phyloP scores from a whole-genome alignment of 208 protist genomes.

The Trypanosoma lewisi region DNA sequence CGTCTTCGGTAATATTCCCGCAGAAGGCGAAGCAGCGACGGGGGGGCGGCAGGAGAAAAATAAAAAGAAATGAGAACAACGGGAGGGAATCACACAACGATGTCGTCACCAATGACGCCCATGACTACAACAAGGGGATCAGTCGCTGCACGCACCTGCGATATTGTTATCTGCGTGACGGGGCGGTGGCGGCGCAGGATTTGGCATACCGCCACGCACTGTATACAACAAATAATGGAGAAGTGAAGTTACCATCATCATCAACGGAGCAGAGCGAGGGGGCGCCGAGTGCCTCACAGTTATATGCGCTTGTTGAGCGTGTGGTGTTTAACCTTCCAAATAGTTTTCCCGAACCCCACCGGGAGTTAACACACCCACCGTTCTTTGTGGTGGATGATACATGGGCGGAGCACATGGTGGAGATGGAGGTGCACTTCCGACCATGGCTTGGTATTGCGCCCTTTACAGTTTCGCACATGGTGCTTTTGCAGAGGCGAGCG shows the following conservation, averaged over 20 bases:
- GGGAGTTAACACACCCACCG: conserved; percentile 50
- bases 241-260: not conserved
- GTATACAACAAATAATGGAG: not conserved
- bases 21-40: not conserved
- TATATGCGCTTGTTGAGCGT: conserved; percentile 67
- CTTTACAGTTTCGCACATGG: conserved; percentile 52
- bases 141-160: conserved; percentile 67
- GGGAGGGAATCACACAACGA: not conserved
- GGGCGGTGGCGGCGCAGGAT: conserved; percentile 42
- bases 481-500: conserved; percentile 42
- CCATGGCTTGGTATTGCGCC: conserved; percentile 52
- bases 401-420: conserved; percentile 82
- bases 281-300: conserved; percentile 42
- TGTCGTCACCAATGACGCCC: not conserved
- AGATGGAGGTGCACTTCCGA: conserved; percentile 68
- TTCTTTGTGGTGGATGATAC: conserved; percentile 82
- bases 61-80: not conserved
- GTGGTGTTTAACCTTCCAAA: conserved; percentile 71
- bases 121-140: conserved; percentile 27
- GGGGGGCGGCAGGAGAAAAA: not conserved
- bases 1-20: not conserved
- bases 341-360: conserved; percentile 70
- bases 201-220: conserved; percentile 69
- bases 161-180: conserved; percentile 81
- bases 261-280: not conserved